Evolutionary conservation across 495 filamentous ascomycete species (phyloP), one percentile per base, ranked within the genome.

Genomic region (Acidiella bohemica): DNA sequence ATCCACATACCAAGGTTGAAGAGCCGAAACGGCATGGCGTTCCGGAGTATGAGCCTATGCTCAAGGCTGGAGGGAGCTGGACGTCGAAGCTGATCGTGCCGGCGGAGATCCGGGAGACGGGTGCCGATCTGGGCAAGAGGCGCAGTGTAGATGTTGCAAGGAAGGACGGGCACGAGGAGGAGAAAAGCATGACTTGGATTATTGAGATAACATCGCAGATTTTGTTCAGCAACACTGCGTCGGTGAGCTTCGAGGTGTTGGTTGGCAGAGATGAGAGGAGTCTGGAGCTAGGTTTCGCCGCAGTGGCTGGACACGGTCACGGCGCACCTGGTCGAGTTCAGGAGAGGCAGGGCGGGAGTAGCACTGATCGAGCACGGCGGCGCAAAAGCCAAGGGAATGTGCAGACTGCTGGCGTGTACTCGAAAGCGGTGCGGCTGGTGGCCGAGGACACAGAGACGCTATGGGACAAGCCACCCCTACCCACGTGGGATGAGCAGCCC

Each of bases 41-140:
- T 3, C 87, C 85, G 19, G 78, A 92, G 55, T 97, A 88, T 58
- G 90, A 97, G 56, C 87, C 90, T 10, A 82, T 94, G 59, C 73
- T 97, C 48, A 97, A 96, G 62, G 85, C 90, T 17, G 92, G 84
- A 12, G 86, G 82, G 14, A 76, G 65, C 38, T 97, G 84, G 78
- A 73, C 73, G 54, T 78, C 83, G 20, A 68, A 67, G 32, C 74
- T 97, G 38, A 68, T 72, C 6, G 73, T 96, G 4, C 88, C 87
- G 2, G 71, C 81, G 32, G 60, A 72, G 39, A 78, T 83, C 23
- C 67, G 78, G 29, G 62, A 72, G 44, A 66, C 58, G 26, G 57
- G 50, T 5, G 58, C 56, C 31, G 35, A 44, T 36, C 26, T 45
- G 20, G 46, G 41, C 13, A 44, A 36, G 41, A 36, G 36, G 24